Conservation (phyloP, 2,329 filamentous ascomycete species). For the Penicillium sp. region DNA sequence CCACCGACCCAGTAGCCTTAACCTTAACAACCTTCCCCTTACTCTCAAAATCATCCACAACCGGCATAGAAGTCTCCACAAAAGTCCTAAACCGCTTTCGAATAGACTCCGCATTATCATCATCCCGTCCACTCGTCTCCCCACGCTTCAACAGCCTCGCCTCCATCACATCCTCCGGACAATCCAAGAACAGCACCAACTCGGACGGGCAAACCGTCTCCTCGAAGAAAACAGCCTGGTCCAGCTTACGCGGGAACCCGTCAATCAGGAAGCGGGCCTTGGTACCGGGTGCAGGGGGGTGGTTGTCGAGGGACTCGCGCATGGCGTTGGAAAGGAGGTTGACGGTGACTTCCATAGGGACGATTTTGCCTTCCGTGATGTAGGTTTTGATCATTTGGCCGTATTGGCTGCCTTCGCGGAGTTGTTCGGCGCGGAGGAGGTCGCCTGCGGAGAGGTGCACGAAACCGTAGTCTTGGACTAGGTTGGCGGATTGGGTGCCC, state of each 20-base stretch:
- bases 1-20: constrained; percentile 70
- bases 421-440: constrained; percentile 89
- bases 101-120: constrained; percentile 95
- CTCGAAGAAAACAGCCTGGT: constrained; percentile 95
- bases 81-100: constrained; percentile 96
- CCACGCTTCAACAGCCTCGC: constrained; percentile 82
- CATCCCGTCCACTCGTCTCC: constrained; percentile 86
- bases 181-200: constrained; percentile 93
- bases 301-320: constrained; percentile 67
- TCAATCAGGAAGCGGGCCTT: constrained; percentile 78
- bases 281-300: constrained; percentile 37
- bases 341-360: constrained; percentile 98
- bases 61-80: constrained; percentile 95
- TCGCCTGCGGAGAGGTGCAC: constrained; percentile 92
- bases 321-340: constrained; percentile 94
- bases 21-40: constrained; percentile 82
- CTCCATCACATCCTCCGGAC: constrained; percentile 88
- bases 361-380: constrained; percentile 93
- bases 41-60: constrained; percentile 81
- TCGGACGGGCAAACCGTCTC: constrained; percentile 80
- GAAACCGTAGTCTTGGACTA: constrained; percentile 89
- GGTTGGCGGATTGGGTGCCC: constrained; percentile 89
- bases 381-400: constrained; percentile 90
- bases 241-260: constrained; percentile 94
- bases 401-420: constrained; percentile 83